Conservation (phyloP, 129 eudicot genomes). For the Kitagawia praeruptora region DNA sequence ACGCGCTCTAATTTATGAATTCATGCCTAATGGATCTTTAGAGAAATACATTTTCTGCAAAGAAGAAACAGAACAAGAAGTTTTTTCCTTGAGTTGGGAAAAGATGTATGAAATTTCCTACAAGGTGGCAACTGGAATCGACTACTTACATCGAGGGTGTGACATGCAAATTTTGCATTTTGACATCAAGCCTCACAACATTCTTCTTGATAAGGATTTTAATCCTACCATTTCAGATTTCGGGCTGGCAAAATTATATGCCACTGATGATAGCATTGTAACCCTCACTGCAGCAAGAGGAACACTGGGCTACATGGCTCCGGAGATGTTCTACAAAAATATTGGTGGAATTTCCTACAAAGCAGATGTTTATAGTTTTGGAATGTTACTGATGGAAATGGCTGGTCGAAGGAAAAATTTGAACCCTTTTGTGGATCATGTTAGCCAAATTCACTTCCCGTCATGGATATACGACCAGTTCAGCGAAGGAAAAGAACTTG, state of each 20-base stretch:
- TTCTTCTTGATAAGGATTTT: slow-evolving; percentile 3
- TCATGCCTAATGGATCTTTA: background rate
- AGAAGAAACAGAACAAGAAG: background rate
- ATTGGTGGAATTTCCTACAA: slow-evolving; percentile 8
- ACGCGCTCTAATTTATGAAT: background rate
- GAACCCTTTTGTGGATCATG: background rate
- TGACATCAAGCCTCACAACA: slow-evolving; percentile 5
- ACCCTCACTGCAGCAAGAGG: slow-evolving; percentile 9
- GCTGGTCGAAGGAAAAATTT: background rate
- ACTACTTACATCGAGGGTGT: background rate
- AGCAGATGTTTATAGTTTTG: slow-evolving; percentile 6
- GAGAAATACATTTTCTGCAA: background rate
- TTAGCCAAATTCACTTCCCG: slow-evolving; percentile 7
- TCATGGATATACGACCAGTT: background rate
- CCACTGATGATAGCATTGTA: slow-evolving; percentile 6
- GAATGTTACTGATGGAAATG: slow-evolving; percentile 5
- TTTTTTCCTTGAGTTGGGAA: background rate
- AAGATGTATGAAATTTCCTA: background rate
- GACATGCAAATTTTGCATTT: slow-evolving; percentile 3
- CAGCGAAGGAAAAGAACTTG: background rate
- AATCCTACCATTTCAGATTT: background rate
- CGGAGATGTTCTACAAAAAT: slow-evolving; percentile 3
- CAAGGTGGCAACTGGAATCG: background rate
- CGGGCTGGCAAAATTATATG: slow-evolving; percentile 1
- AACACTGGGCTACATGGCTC: slow-evolving; percentile 4